phyloP scores from a whole-genome alignment of 163 green algal genomes.

The Volvox carteri region DNA sequence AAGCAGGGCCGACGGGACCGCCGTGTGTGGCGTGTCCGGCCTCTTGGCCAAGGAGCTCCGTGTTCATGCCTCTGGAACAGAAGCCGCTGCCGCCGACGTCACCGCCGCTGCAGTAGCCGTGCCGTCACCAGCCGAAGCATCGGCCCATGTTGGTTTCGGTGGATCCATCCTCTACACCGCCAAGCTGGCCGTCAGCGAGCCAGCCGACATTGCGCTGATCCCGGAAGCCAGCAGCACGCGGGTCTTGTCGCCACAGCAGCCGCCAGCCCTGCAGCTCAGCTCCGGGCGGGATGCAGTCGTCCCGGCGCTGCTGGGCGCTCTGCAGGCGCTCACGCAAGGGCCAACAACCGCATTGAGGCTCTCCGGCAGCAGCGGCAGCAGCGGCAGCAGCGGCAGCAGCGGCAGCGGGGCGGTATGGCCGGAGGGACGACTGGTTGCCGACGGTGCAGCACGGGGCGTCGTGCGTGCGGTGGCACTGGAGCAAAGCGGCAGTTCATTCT shows the following conservation, averaged over 20 bases:
- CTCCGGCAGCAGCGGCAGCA: not conserved
- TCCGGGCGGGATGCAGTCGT: not conserved
- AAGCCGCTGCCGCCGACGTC: not conserved
- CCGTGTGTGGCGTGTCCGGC: not conserved
- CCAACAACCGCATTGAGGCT: not conserved
- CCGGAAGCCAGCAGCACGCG: not conserved
- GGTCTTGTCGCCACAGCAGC: not conserved
- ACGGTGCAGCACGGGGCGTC: constrained; percentile 16
- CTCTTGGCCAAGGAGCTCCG: constrained; percentile 6
- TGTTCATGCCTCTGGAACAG: not conserved
- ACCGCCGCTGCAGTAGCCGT: not conserved
- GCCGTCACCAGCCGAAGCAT: not conserved
- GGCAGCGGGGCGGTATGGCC: not conserved
- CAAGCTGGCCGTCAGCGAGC: not conserved
- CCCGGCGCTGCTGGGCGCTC: not conserved
- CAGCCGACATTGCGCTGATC: not conserved
- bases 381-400: not conserved
- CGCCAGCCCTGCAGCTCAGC: not conserved
- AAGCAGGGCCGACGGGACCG: not conserved
- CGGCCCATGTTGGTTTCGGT: not conserved
- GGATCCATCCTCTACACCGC: not conserved
- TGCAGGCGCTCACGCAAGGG: not conserved
- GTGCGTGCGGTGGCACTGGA: constrained; percentile 52
- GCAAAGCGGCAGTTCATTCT: constrained; percentile 25
- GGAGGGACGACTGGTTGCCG: not conserved